phyloP scores from a whole-genome alignment of 805 yeast genomes.

The Grigorovia yakushimaensis region DNA sequence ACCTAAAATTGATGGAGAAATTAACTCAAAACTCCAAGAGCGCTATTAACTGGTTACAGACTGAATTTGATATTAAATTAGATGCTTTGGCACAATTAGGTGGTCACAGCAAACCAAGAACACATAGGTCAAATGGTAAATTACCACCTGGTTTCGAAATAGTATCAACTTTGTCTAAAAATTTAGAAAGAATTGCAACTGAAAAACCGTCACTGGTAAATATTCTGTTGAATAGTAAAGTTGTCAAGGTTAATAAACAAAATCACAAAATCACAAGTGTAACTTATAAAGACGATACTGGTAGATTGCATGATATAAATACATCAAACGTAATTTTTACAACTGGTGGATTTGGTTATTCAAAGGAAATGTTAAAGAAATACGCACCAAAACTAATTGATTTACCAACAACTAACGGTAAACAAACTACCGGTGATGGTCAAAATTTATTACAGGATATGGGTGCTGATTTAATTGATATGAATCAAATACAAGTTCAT shows the following conservation, averaged over 20 bases:
- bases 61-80: constrained; percentile 49
- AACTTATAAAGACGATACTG: constrained; percentile 29
- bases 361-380: constrained; percentile 31
- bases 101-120: constrained; percentile 72
- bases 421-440: constrained; percentile 53
- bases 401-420: constrained; percentile 49
- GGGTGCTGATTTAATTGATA: constrained; percentile 43
- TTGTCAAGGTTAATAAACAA: constrained; percentile 22
- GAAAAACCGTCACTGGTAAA: constrained; percentile 23
- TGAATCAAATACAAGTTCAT: constrained; percentile 54
- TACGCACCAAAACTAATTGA: constrained; percentile 38
- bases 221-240: constrained; percentile 34
- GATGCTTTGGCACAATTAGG: constrained; percentile 67
- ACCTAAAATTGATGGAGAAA: constrained; percentile 46
- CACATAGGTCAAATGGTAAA: constrained; percentile 62
- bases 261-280: constrained; percentile 33
- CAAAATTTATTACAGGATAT: constrained; percentile 37
- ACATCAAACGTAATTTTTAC: constrained; percentile 38
- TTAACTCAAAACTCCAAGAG: constrained; percentile 52
- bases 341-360: constrained; percentile 49
- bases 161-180: constrained; percentile 36
- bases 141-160: constrained; percentile 55
- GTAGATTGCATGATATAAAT: constrained; percentile 19
- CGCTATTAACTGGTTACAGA: constrained; percentile 68
- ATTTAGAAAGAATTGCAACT: constrained; percentile 27